phyloP scores from a whole-genome alignment of 2,329 filamentous ascomycete species.

The Alternaria arborescens region DNA sequence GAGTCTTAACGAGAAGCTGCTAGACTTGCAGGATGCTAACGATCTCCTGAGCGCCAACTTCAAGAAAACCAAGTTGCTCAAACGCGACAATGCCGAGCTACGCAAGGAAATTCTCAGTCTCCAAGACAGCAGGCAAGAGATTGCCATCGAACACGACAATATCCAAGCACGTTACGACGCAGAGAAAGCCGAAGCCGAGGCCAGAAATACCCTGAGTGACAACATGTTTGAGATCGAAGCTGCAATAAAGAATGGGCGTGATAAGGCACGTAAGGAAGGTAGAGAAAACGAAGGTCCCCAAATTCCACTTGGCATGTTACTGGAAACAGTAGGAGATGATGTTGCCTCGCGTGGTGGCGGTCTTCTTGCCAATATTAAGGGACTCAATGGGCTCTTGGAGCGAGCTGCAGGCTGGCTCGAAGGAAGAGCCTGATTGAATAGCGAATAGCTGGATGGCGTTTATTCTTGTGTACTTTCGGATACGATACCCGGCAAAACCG shows the following conservation, averaged over 20 bases:
- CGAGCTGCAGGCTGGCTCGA: constrained; percentile 48
- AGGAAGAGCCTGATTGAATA: constrained; percentile 34
- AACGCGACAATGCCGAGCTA: constrained; percentile 56
- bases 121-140: constrained; percentile 58
- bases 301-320: constrained; percentile 43
- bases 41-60: constrained; percentile 60
- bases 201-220: constrained; percentile 37
- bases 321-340: constrained; percentile 38
- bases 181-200: constrained; percentile 36
- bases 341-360: constrained; percentile 45
- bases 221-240: constrained; percentile 49
- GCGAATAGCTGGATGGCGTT: constrained; percentile 6
- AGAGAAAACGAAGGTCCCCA: constrained; percentile 46
- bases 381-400: constrained; percentile 48
- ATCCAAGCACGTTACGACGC: constrained; percentile 50
- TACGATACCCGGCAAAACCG: constrained; percentile 20
- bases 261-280: constrained; percentile 39
- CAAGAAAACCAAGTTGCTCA: constrained; percentile 54
- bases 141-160: constrained; percentile 61
- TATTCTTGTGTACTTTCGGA: constrained; percentile 11
- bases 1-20: constrained; percentile 59
- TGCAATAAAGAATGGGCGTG: constrained; percentile 47
- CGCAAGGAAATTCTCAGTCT: constrained; percentile 58
- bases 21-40: constrained; percentile 62
- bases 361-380: constrained; percentile 38